Base-by-base conservation (phyloP, 2,329 filamentous ascomycete species). In the Verticillium alfalfae region DNA sequence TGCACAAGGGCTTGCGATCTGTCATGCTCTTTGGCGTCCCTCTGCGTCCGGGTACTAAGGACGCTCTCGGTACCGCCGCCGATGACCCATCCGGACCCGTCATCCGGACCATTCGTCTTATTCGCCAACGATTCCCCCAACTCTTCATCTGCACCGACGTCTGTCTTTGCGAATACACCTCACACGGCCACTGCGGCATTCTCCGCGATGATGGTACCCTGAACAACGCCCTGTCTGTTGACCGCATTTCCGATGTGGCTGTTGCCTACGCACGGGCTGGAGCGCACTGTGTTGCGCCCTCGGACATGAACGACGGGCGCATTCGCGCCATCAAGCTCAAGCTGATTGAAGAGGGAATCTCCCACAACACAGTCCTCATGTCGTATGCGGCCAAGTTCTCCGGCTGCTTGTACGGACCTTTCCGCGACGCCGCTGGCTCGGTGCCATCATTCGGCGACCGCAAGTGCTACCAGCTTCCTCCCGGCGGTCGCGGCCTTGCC, bases 331-430 rank as follows among this genome's bases (percentile, higher is more conserved):
- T 99, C 76, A 99, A 99, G 83, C 85, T 97, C 60, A 98, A 97
- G 81, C 82, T 99, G 65, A 98, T 98, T 62, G 94, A 98, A 76
- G 89, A 93, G 62, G 94, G 94, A 60, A 91, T 98, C 68, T 90
- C 93, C 7, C 95, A 99, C 79, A 89, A 90, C 73, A 90, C 94
- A 13, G 85, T 96, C 60, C 84, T 99, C 64, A 98, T 99, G 95
- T 97, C 93, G 5, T 99, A 99, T 78, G 93, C 93, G 15, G 95
- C 95, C 71, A 99, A 99, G 75, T 99, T 99, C 78, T 94, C 91
- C 26, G 95, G 95, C 56, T 98, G 93, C 73, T 80, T 98, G 10
- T 99, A 99, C 77, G 95, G 95, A 0, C 95, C 95, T 13, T 99
- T 99, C 85, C 90, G 95, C 64, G 95, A 99, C 72, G 95, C 95